Conservation (phyloP, 257 asterid species). For the Catharanthus roseus region DNA sequence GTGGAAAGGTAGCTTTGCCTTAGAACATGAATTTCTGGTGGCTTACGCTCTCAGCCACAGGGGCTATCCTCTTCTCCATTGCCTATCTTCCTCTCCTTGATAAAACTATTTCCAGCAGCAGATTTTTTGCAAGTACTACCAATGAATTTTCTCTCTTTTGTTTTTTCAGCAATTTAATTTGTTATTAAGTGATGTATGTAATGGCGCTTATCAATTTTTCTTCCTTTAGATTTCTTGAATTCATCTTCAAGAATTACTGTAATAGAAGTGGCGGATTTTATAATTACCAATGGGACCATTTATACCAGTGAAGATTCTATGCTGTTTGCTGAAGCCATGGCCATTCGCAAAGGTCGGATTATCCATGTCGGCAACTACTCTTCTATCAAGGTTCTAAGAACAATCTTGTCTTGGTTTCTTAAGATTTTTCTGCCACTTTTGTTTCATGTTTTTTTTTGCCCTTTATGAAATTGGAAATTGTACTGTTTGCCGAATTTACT, state of each 20-base stretch:
- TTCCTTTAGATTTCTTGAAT: neutral
- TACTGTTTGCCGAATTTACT: too few species aligned
- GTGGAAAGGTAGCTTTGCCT: too few species aligned
- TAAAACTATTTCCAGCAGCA: neutral
- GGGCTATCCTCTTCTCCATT: slow-evolving; percentile 14
- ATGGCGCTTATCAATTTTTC: neutral
- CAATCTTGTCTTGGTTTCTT: neutral
- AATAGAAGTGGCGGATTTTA: slow-evolving; percentile 44
- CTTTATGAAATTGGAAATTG: too few species aligned
- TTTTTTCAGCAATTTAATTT: neutral
- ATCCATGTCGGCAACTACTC: slow-evolving; percentile 48
- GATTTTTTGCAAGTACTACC: neutral
- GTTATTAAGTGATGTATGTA: neutral
- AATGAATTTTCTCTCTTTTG: neutral
- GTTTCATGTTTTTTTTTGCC: too few species aligned
- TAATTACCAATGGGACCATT: slow-evolving; percentile 60
- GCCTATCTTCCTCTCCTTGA: slow-evolving; percentile 24
- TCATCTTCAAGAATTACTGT: neutral
- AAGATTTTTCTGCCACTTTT: too few species aligned
- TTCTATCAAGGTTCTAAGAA: slow-evolving; percentile 34
- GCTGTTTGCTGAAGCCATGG: slow-evolving; percentile 69
- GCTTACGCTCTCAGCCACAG: slow-evolving; percentile 14
- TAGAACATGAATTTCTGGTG: slow-evolving; percentile 15
- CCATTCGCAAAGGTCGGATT: slow-evolving; percentile 55
- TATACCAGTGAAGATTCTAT: slow-evolving; percentile 56